Percentiles rank a stretch among this genome's conserved stretches.
These are phyloP conservation scores for Candida fluviatilis DNA, from an alignment of 805 yeast species.

Conservation along the genomic window DNA sequence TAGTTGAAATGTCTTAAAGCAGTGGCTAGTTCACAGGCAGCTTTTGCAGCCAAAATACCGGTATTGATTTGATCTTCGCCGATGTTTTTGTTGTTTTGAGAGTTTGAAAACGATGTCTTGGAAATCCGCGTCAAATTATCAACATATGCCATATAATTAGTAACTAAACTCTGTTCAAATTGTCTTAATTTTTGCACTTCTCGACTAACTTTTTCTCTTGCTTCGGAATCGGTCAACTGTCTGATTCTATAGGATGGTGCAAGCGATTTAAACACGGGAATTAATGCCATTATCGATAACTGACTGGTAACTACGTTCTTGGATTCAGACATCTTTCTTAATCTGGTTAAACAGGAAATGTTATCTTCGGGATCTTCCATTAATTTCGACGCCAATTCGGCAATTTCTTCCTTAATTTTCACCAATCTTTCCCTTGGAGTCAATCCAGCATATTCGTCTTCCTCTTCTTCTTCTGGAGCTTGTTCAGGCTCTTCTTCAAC, in stretches of 20 bases:
- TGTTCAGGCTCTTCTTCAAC: constrained; percentile 14
- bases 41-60: constrained; percentile 63
- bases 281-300: constrained; percentile 71
- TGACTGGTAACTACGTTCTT: constrained; percentile 62
- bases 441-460: constrained; percentile 43
- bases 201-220: constrained; percentile 73
- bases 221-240: constrained; percentile 76
- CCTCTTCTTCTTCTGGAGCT: constrained; percentile 23
- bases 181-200: constrained; percentile 75
- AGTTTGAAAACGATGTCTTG: constrained; percentile 33
- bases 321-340: constrained; percentile 67
- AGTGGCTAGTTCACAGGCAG: constrained; percentile 70
- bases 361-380: constrained; percentile 91
- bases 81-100: constrained; percentile 29
- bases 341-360: constrained; percentile 56
- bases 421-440: constrained; percentile 51
- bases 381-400: constrained; percentile 70
- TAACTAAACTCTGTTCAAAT: constrained; percentile 75
- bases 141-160: constrained; percentile 65
- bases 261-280: constrained; percentile 78
- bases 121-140: constrained; percentile 47
- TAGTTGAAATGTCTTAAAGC: constrained; percentile 77
- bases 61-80: constrained; percentile 32
- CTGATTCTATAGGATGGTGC: constrained; percentile 87
- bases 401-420: constrained; percentile 76